phyloP scores from a whole-genome alignment of 176 grass and related monocot species.

The Melocanna baccifera region DNA sequence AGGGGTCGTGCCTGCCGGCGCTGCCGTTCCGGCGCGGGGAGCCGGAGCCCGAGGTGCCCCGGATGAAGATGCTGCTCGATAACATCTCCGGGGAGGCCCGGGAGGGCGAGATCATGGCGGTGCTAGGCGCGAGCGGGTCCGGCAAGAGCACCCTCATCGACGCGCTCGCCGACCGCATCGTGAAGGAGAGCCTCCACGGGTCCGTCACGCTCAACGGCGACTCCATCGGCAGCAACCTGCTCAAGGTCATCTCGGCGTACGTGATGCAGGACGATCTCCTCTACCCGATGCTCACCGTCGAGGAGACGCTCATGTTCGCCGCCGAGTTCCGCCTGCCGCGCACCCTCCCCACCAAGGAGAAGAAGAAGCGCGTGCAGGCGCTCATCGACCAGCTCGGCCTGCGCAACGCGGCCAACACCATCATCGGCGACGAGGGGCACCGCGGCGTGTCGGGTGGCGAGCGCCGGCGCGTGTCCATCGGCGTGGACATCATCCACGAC shows the following conservation, averaged over 20 bases:
- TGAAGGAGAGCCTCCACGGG: slow-evolving; percentile 80
- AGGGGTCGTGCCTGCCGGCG: slow-evolving; percentile 45
- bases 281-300: slow-evolving; percentile 95
- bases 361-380: slow-evolving; percentile 78
- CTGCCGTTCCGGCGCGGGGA: slow-evolving; percentile 27
- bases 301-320: slow-evolving; percentile 97
- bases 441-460: slow-evolving; percentile 93
- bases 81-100: slow-evolving; percentile 79
- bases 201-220: slow-evolving; percentile 83
- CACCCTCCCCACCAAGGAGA: slow-evolving; percentile 64
- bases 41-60: slow-evolving; percentile 29
- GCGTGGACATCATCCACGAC: slow-evolving; percentile 95
- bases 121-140: slow-evolving; percentile 90
- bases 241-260: slow-evolving; percentile 97
- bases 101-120: slow-evolving; percentile 96
- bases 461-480: slow-evolving; percentile 89
- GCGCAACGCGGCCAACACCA: slow-evolving; percentile 64
- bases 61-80: slow-evolving; percentile 76
- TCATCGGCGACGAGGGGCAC: slow-evolving; percentile 97
- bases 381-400: slow-evolving; percentile 95
- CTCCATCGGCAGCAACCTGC: slow-evolving; percentile 60
- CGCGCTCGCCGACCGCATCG: slow-evolving; percentile 86
- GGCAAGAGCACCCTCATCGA: slow-evolving; percentile 98
- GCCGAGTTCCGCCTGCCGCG: slow-evolving; percentile 96
- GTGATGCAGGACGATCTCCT: slow-evolving; percentile 97